phyloP scores from a whole-genome alignment of 2,329 filamentous ascomycete genomes.

The Pseudogymnoascus sp. region DNA sequence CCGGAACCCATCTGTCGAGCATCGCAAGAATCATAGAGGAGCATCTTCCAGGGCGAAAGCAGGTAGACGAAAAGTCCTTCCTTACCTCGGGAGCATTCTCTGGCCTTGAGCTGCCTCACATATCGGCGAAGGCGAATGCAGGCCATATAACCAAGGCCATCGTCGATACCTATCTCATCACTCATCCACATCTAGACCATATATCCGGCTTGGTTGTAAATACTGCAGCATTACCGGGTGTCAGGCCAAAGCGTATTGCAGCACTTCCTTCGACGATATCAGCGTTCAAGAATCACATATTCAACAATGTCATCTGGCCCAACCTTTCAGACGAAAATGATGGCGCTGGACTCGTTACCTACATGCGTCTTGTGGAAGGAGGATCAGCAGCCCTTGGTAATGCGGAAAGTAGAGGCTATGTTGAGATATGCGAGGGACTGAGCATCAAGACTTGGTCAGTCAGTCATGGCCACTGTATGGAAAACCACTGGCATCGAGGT shows the following conservation, averaged over 20 bases:
- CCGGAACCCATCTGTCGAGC: constrained; percentile 78
- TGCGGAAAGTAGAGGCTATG: constrained; percentile 56
- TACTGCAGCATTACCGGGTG: constrained; percentile 75
- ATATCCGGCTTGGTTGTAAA: constrained; percentile 88
- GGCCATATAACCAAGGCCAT: constrained; percentile 70
- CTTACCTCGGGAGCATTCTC: constrained; percentile 68
- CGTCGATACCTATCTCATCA: constrained; percentile 84
- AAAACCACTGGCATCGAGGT: constrained; percentile 60
- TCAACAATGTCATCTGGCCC: constrained; percentile 97
- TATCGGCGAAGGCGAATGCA: constrained; percentile 68
- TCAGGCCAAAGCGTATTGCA: constrained; percentile 76
- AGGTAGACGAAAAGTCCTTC: constrained; percentile 19
- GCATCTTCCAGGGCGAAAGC: constrained; percentile 12
- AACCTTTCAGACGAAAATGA: constrained; percentile 95
- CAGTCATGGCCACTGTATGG: constrained; percentile 84
- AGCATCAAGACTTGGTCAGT: constrained; percentile 81
- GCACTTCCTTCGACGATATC: constrained; percentile 83
- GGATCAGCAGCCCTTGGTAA: constrained; percentile 72
- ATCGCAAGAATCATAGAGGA: constrained; percentile 66
- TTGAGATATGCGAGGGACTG: constrained; percentile 83
- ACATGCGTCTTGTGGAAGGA: constrained; percentile 79
- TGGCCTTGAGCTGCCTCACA: constrained; percentile 63
- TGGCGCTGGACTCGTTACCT: constrained; percentile 85
- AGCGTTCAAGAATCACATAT: constrained; percentile 88
- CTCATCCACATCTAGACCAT: constrained; percentile 95